Conservation (phyloP, 192 early-diverging fungal genomes). For the Linnemannia exigua region DNA sequence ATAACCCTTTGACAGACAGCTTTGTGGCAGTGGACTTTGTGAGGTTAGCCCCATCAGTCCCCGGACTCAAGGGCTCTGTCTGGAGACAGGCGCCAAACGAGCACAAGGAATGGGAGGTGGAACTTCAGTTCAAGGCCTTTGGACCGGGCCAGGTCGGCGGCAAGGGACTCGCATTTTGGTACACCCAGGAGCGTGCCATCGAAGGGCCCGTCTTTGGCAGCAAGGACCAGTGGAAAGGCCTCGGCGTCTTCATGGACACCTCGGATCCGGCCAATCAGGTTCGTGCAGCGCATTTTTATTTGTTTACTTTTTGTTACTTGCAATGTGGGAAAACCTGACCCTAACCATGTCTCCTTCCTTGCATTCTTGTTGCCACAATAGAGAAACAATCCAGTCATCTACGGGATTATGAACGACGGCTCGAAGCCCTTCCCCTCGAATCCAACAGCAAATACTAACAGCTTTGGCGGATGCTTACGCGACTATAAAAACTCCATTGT, state of each 20-base stretch:
- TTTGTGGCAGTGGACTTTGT: constrained; percentile 64
- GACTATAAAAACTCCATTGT: constrained; percentile 74
- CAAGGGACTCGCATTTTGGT: constrained; percentile 89
- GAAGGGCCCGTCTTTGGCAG: constrained; percentile 75
- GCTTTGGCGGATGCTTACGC: constrained; percentile 70
- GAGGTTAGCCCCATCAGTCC: constrained; percentile 74
- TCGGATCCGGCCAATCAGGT: constrained; percentile 58
- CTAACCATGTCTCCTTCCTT: background rate
- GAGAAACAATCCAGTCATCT: constrained; percentile 67
- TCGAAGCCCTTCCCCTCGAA: constrained; percentile 38
- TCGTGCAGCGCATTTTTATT: constrained; percentile 3
- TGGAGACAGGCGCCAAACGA: constrained; percentile 68
- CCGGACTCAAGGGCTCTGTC: constrained; percentile 68
- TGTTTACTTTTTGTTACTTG: background rate
- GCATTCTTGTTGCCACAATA: constrained; percentile 8
- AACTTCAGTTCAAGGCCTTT: constrained; percentile 72
- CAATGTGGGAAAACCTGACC: background rate
- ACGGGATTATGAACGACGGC: constrained; percentile 80
- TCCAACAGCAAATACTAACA: constrained; percentile 35
- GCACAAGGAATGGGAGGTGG: constrained; percentile 83
- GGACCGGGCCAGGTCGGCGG: constrained; percentile 79
- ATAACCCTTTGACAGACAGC: constrained; percentile 36
- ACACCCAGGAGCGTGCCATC: constrained; percentile 68
- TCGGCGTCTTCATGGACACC: constrained; percentile 80
- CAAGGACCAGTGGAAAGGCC: constrained; percentile 76